Base-by-base conservation (phyloP, 1,284 basidiomycete genomes). In the Trametes hirsuta region DNA sequence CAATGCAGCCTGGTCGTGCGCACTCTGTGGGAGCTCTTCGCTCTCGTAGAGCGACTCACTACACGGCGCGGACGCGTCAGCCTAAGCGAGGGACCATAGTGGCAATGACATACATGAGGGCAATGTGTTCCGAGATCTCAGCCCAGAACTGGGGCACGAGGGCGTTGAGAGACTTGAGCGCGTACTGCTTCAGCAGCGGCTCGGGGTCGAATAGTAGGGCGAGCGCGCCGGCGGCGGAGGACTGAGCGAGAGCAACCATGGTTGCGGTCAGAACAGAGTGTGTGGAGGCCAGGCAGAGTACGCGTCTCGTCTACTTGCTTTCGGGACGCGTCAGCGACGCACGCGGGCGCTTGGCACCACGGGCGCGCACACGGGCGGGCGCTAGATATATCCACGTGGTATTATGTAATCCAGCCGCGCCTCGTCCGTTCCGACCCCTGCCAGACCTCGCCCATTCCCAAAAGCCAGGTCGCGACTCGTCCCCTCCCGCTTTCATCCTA, bases 131-230 rank as follows among this genome's bases (percentile, higher is more conserved):
- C 69, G 94, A 95, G 72, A 98, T 96, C 82, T 98, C 96, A 54
- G 95, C 91, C 95, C 96, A 98, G 77, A 97, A 97, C 70, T 94
- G 90, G 44, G 94, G 87, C 9, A 98, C 93, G 54, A 97, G 84
- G 24, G 84, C 79, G 70, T 88, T 89, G 58, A 98, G 82, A 55
- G 89, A 85, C 60, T 87, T 85, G 68, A 98, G 86, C 21, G 96
- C 96, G 81, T 97, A 91, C 66, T 94, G 87, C 71, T 95, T 93
- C 72, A 98, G 89, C 51, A 90, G 78, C 37, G 88, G 83, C 66
- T 97, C 94, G 55, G 94, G 91, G 75, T 97, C 93, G 40, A 86
- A 86, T 34, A 98, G 85, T 30, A 98, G 82, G 42, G 94, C 92
- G 67, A 98, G 88, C 44, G 94, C 90, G 68, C 96, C 96, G 66